Conservation (phyloP, 192 early-diverging fungal species). For the Piromyces sp. region DNA sequence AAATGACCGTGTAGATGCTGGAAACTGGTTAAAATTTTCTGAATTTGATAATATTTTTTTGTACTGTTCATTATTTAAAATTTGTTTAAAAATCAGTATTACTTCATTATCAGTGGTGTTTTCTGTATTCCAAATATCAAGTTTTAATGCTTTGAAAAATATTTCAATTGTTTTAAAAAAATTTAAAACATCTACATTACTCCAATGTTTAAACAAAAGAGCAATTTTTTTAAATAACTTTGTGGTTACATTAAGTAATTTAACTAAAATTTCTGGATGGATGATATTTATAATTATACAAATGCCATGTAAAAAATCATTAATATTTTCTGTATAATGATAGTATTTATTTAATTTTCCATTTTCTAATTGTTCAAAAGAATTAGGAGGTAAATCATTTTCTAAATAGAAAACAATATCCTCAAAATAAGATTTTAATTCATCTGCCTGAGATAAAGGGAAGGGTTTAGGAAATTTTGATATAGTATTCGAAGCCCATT, state of each 20-base stretch:
- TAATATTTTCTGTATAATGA: neutral
- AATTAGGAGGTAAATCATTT: neutral
- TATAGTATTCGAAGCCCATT: neutral
- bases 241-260: neutral
- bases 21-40: neutral
- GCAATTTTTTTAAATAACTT: too few species aligned
- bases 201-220: too few species aligned
- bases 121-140: neutral
- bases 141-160: too few species aligned
- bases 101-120: neutral
- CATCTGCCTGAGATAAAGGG: neutral
- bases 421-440: neutral
- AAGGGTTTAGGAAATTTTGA: neutral
- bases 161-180: too few species aligned
- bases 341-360: neutral
- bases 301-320: neutral
- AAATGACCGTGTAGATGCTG: neutral
- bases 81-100: neutral
- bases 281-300: neutral
- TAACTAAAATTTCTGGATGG: neutral
- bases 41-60: neutral
- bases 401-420: neutral
- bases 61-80: neutral
- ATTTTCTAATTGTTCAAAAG: neutral
- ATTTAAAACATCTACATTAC: too few species aligned